These are phyloP conservation scores for Cyclocybe aegerita DNA, from an alignment of 768 basidiomycete species.

Conservation along the genomic window DNA sequence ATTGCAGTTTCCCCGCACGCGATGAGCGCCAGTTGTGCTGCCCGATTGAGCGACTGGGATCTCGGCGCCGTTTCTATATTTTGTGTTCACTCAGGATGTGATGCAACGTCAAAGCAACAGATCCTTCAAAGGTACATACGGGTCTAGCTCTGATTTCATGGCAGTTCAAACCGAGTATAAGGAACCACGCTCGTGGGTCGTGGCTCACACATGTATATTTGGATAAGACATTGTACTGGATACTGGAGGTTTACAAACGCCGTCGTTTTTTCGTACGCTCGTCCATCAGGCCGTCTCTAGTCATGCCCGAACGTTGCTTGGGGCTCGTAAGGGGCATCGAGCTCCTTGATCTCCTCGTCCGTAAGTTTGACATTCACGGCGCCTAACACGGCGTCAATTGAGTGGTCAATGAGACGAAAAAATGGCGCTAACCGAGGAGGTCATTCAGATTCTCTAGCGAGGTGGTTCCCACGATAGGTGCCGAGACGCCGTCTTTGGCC, in stretches of 20 bases:
- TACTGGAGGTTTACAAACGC: background rate
- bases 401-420: background rate
- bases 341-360: slow-evolving; percentile 53
- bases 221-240: background rate
- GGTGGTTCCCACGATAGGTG: slow-evolving; percentile 59
- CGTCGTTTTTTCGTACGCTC: background rate
- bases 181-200: too few relatives aligned
- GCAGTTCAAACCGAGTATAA: too few relatives aligned
- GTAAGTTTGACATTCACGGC: slow-evolving; percentile 49
- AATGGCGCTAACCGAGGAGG: slow-evolving; percentile 37
- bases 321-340: slow-evolving; percentile 55
- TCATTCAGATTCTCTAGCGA: slow-evolving; percentile 52
- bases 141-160: too few relatives aligned
- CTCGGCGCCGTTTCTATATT: too few relatives aligned
- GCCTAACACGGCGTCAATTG: slow-evolving; percentile 19
- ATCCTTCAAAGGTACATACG: too few relatives aligned
- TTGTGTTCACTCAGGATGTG: too few relatives aligned
- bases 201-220: too few relatives aligned
- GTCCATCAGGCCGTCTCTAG: slow-evolving; percentile 9
- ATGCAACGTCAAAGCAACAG: too few relatives aligned
- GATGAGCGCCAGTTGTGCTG: background rate
- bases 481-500: slow-evolving; percentile 46
- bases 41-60: too few relatives aligned
- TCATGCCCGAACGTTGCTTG: slow-evolving; percentile 44
- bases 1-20: background rate